Base-by-base conservation (phyloP, 768 basidiomycete species). In the Kwoniella shandongensis region DNA sequence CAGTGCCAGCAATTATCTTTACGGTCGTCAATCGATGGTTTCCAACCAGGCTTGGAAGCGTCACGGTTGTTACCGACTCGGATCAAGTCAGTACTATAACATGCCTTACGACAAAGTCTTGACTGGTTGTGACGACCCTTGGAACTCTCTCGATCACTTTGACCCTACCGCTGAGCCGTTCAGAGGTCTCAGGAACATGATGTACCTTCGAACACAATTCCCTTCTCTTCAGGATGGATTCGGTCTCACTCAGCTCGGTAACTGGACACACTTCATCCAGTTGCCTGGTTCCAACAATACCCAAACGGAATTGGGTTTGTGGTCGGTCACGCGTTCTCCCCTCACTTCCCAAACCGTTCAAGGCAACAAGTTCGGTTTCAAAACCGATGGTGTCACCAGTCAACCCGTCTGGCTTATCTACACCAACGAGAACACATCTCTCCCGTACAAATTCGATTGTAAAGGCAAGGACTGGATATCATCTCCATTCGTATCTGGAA, bases 111-210 rank as follows among this genome's bases (percentile, higher is more conserved):
- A 88, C 52, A 85, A 84, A 66, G 78, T 88, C 2, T 73, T 91
- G 29, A 79, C 91, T 17, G 92, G 91, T 44, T 96, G 92, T 74
- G 67, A 86, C 44, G 90, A 94, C 70, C 85, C 88, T 65, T 92
- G 88, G 89, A 93, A 94, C 74, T 83, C 88, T 2, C 84, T 93
- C 29, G 92, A 96, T 67, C 92, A 96, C 74, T 94, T 94, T 73
- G 92, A 96, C 76, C 90, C 91, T 13, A 93, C 91, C 1, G 79
- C 86, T 12, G 86, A 88, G 68, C 81, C 82, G 36, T 84, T 88
- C 36, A 86, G 90, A 54, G 70, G 89, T 55, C 85, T 89, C 68
- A 73, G 83, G 17, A 88, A 88, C 51, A 86, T 89, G 78, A 75
- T 86, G 54, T 81, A 84, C 67, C 80, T 94, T 35, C 86, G 92